These are phyloP conservation scores for Podospora pseudopauciseta DNA, from an alignment of 495 filamentous ascomycete species.

Conservation along the genomic window DNA sequence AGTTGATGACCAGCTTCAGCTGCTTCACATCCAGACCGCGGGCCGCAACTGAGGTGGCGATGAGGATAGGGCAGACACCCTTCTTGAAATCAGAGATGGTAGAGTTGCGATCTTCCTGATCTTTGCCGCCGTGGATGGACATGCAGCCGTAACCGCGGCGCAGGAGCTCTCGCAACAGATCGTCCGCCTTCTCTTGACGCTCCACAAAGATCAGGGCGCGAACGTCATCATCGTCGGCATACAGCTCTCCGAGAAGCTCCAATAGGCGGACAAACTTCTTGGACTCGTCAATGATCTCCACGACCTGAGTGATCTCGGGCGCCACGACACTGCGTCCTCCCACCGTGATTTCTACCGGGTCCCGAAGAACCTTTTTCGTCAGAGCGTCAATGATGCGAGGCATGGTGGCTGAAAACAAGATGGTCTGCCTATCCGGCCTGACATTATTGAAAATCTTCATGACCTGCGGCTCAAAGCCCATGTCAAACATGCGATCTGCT, in stretches of 20 bases:
- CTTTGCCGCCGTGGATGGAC: constrained; percentile 95
- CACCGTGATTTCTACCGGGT: constrained; percentile 86
- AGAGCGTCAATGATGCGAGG: constrained; percentile 90
- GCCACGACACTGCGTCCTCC: constrained; percentile 90
- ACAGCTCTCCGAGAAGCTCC: constrained; percentile 82
- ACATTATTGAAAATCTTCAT: constrained; percentile 93
- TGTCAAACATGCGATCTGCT: constrained; percentile 99
- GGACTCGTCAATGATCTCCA: constrained; percentile 80
- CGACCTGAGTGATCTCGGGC: constrained; percentile 89
- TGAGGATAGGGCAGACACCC: constrained; percentile 81
- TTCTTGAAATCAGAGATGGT: constrained; percentile 94
- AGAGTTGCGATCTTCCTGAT: constrained; percentile 91
- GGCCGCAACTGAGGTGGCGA: constrained; percentile 94
- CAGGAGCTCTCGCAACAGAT: constrained; percentile 74
- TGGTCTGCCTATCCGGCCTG: constrained; percentile 86
- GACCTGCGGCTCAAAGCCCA: constrained; percentile 98
- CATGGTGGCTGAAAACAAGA: constrained; percentile 95
- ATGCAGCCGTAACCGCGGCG: constrained; percentile 89
- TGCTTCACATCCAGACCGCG: constrained; percentile 96
- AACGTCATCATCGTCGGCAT: constrained; percentile 82
- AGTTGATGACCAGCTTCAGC: constrained; percentile 94
- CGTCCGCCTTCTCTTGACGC: constrained; percentile 89
- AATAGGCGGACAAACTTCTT: constrained; percentile 82
- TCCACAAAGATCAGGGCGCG: constrained; percentile 92
- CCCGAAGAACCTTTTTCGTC: constrained; percentile 80